Conservation (phyloP, 2,329 filamentous ascomycete genomes). For the Herpotrichia juniperi region DNA sequence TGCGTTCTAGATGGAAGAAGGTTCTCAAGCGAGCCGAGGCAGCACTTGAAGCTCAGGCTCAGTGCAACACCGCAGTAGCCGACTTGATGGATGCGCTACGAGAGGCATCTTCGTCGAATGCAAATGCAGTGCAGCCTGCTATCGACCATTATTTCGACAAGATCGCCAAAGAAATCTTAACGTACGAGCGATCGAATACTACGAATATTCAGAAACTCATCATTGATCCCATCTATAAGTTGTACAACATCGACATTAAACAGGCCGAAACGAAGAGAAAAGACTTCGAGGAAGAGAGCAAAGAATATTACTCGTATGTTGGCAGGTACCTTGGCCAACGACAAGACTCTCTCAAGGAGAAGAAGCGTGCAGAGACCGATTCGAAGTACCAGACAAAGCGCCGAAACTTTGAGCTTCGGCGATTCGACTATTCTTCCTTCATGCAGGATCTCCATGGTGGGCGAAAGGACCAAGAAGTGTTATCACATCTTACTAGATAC, state of each 20-base stretch:
- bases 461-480: conserved; percentile 95
- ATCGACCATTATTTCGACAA: conserved; percentile 98
- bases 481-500: conserved; percentile 93
- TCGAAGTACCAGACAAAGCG: conserved; percentile 95
- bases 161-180: conserved; percentile 87
- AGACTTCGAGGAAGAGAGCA: conserved; percentile 98
- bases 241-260: conserved; percentile 97
- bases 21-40: conserved; percentile 93
- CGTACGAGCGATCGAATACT: conserved; percentile 85
- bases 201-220: conserved; percentile 87
- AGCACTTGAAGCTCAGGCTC: conserved; percentile 76
- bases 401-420: conserved; percentile 93
- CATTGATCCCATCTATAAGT: conserved; percentile 88
- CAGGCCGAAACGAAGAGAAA: conserved; percentile 96
- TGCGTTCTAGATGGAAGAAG: conserved; percentile 94
- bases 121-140: conserved; percentile 94
- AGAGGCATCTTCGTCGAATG: conserved; percentile 88
- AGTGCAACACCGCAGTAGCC: conserved; percentile 84
- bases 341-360: conserved; percentile 94
- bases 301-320: conserved; percentile 96
- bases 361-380: conserved; percentile 94
- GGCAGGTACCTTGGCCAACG: conserved; percentile 94
- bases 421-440: conserved; percentile 98
- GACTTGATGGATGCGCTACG: conserved; percentile 84
- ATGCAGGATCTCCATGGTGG: conserved; percentile 99